A percentile compares a stretch with the other conserved stretches of the same genome.
Conservation (phyloP, 2,329 filamentous ascomycete species). For the Thielaviopsis populi region DNA sequence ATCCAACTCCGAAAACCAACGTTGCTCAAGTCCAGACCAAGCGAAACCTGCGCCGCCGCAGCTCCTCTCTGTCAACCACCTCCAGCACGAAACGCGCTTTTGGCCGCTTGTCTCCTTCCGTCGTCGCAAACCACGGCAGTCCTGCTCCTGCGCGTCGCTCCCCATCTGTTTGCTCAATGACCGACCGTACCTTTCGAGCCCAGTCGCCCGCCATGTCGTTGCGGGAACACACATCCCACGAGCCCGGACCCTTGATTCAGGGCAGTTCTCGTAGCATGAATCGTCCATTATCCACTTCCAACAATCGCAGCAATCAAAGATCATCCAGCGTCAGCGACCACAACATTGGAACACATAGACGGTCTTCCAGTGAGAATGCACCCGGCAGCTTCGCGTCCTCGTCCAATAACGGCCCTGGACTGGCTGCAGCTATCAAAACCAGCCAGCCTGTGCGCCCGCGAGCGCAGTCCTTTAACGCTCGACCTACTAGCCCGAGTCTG, state of each 20-base stretch:
- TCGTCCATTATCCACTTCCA: not conserved
- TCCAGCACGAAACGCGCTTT: conserved; percentile 26
- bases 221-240: conserved; percentile 26
- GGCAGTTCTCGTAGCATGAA: not conserved
- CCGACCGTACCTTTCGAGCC: conserved; percentile 71
- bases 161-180: conserved; percentile 69
- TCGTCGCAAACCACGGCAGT: not conserved
- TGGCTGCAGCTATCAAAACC: not conserved
- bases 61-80: conserved; percentile 55
- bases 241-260: conserved; percentile 25
- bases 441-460: conserved; percentile 27
- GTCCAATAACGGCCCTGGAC: conserved; percentile 29
- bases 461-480: conserved; percentile 28
- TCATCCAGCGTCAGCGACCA: conserved; percentile 27
- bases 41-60: conserved; percentile 55
- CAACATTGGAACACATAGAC: conserved; percentile 31
- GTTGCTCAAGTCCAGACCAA: conserved; percentile 79
- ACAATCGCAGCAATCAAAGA: conserved; percentile 9
- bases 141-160: conserved; percentile 38
- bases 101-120: conserved; percentile 7
- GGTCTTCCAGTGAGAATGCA: conserved; percentile 29
- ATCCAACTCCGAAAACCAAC: conserved; percentile 61
- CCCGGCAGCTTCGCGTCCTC: conserved; percentile 33
- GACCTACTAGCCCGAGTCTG: conserved; percentile 33
- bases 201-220: conserved; percentile 45